Base-by-base conservation (phyloP, 192 early-diverging fungal genomes). In the Coemansia sp. region DNA sequence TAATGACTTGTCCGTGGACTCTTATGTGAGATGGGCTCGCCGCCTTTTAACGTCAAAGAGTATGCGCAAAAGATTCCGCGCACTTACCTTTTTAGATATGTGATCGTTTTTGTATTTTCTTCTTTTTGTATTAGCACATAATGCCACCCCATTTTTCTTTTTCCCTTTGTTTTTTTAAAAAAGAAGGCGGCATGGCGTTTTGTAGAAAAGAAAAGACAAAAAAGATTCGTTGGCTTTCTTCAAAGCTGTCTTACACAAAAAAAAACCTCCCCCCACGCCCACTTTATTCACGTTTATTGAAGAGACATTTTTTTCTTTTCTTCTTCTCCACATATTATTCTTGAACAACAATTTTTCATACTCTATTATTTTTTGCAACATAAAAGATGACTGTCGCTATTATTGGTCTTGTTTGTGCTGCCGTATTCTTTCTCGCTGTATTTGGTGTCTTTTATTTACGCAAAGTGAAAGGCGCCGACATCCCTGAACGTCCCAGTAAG, bases 11-110 rank as follows among this genome's bases (percentile, higher is more conserved):
- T 76, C 79, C 1, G 39, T 75, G 6, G 70, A 73, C 22, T 76
- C 79, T 60, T 70, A 82, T 32, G 27, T 82, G 20, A 47, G 59
- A 11, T 82, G 79, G 79, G 79, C 79, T 0, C 22, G 65, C 1
- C 68, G 66, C 30, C 49, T 82, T 40, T 24, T 82, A n/a, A 45
- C 24, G n/a, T 72, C 70, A 1, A 76, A 76, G 53, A 15, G 34
- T 0, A 35, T 82, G 38, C 70, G 74, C 30, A 76, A 73, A 20
- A 44, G 41, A n/a, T 82, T 82, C 38, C 43, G 78, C 6, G 62
- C 78, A 1, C 22, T 80, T n/a, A 61, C 78, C 1, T 74, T 61
- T 60, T 35, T 80, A 11, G 59, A 67, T 59, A 59, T 60, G 18
- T 68, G 45, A 60, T 2, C 27, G 24, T 7, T 35, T 35, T 35